A percentile compares a stretch with the other conserved stretches of the same genome.
These are phyloP conservation scores for Pueraria montana DNA, from an alignment of 306 rosid species.

Conservation along the genomic window DNA sequence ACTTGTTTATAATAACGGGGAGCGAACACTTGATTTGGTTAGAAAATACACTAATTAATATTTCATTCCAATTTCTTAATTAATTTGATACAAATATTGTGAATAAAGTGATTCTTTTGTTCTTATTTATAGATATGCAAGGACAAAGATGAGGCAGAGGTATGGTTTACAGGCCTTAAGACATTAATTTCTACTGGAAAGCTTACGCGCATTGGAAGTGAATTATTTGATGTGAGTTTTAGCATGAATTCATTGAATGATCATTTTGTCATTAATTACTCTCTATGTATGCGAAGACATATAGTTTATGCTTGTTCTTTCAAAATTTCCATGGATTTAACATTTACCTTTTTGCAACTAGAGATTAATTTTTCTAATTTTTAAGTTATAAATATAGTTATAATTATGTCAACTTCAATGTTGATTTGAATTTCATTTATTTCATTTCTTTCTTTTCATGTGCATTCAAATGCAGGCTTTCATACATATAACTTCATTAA, in stretches of 20 bases:
- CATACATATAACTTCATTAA: not conserved
- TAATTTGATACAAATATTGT: constrained; percentile 10
- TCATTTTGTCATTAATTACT: constrained; percentile 13
- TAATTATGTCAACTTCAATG: not conserved
- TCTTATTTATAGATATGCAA: constrained; percentile 78
- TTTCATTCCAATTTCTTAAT: constrained; percentile 1
- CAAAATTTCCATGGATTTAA: not conserved
- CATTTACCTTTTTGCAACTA: not conserved
- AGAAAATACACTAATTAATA: constrained; percentile 46
- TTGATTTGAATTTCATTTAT: constrained; percentile 1
- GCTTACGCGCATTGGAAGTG: constrained; percentile 58
- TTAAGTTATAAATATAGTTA: not conserved
- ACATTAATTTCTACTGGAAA: constrained; percentile 65
- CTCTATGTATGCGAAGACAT: not conserved
- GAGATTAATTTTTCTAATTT: not conserved
- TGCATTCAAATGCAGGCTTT: constrained; percentile 15
- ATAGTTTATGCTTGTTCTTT: not conserved
- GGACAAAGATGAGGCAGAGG: constrained; percentile 81
- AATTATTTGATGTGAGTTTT: constrained; percentile 67
- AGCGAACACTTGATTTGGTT: constrained; percentile 89
- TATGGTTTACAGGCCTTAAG: constrained; percentile 87
- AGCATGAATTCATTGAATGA: constrained; percentile 15
- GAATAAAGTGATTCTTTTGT: constrained; percentile 13
- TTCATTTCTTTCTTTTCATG: not conserved
- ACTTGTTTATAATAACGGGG: constrained; percentile 72